These are phyloP conservation scores for Lodderomyces pseudojiufengensis DNA, from an alignment of 1,139 yeast genomes.

Conservation along the genomic window DNA sequence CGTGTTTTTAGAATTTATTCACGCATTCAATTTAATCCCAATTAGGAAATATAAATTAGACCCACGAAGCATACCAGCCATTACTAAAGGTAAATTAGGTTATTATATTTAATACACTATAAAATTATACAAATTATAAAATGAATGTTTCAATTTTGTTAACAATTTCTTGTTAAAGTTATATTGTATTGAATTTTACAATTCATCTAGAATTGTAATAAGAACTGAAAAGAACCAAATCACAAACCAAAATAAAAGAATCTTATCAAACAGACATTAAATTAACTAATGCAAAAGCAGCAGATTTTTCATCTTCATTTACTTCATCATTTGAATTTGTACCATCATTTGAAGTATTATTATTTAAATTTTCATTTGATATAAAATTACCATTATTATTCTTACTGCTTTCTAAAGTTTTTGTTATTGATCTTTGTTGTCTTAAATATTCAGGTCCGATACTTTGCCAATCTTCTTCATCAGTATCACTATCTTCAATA, in stretches of 20 bases:
- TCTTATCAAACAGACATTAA: slow-evolving; percentile 28
- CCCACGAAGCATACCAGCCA: too few relatives aligned
- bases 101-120: too few relatives aligned
- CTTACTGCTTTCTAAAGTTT: neutral
- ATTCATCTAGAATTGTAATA: too few relatives aligned
- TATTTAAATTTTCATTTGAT: neutral
- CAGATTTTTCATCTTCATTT: slow-evolving; percentile 47
- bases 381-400: neutral
- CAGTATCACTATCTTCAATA: slow-evolving; percentile 82
- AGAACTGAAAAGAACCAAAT: neutral
- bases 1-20: neutral
- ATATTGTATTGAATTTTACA: too few relatives aligned
- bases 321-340: slow-evolving; percentile 12
- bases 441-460: slow-evolving; percentile 72
- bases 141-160: too few relatives aligned
- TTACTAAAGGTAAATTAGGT: too few relatives aligned
- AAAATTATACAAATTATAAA: too few relatives aligned
- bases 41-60: neutral
- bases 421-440: slow-evolving; percentile 18
- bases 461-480: slow-evolving; percentile 93
- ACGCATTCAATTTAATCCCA: neutral
- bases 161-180: too few relatives aligned
- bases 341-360: slow-evolving; percentile 5
- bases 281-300: slow-evolving; percentile 62
- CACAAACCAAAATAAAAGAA: neutral